Evolutionary conservation across 805 yeast species (phyloP), one percentile per base, ranked within the genome.

Genomic region (Yamadazyma akitaensis): DNA sequence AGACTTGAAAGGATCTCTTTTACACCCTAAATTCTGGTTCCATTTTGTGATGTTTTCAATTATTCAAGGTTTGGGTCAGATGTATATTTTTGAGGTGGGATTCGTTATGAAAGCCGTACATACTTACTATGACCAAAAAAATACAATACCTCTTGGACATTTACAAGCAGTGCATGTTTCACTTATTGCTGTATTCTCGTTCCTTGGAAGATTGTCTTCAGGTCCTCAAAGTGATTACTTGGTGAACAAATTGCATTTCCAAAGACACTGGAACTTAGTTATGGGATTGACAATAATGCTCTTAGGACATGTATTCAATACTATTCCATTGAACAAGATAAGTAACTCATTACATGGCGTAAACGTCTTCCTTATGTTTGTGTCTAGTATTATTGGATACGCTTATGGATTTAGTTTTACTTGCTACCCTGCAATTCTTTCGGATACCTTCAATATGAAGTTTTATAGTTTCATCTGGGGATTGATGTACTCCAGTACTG

Each of bases 1-100:
- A 37, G 30, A 51, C 28, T 47, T 65, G 33, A 54, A 47, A 37
- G 51, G 53, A 10, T 58, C 67, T 14, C 47, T 66, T 12, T n/a
- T 37, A 3, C 64, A 61, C 47, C 67, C 70, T 1, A 47, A 60
- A 5, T 65, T 65, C 43, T 63, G 67, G 67, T 55, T 51, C 38
- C 71, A 66, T 49, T 66, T 61, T 42, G 40, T 52, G n/a, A 49
- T 64, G 8, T 57, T 66, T 49, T 56, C 68, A 1, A 50, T 64
- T 14, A 51, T 63, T n/a, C 71, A 66, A 51, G 71, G 71, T 6
- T 54, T 66, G 45, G 70, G 71, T 11, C 71, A 66, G 51, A 64
- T 66, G 70, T 66, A 66, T 50, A 66, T 66, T 11, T 66, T 59
- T 46, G 61, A 65, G 19, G 62, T 65, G 42, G 71, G 71, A 2